These are phyloP conservation scores for Pugionium dolabratum DNA, from an alignment of 345 rosid genomes.

Conservation along the genomic window DNA sequence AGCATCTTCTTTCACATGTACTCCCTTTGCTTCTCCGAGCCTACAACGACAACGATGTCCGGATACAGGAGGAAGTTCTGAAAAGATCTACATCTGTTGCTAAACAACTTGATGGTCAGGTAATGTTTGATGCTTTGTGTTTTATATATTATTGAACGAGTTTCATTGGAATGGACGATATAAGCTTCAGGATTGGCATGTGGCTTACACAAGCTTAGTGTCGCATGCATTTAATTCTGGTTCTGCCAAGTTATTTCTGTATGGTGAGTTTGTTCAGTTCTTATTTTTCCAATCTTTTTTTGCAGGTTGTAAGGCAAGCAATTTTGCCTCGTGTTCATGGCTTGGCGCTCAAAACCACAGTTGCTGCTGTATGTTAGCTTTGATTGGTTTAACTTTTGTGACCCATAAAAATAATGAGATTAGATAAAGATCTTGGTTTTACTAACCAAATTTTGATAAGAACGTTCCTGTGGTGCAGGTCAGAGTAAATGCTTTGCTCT, in stretches of 20 bases:
- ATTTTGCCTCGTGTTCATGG: slow-evolving; percentile 97
- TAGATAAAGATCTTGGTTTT: background rate
- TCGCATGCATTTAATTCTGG: slow-evolving; percentile 14
- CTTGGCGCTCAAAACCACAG: slow-evolving; percentile 91
- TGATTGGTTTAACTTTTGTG: background rate
- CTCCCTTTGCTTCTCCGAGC: slow-evolving; percentile 91
- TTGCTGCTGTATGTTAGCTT: slow-evolving; percentile 79
- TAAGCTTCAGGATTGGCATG: slow-evolving; percentile 19
- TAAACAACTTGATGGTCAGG: slow-evolving; percentile 87
- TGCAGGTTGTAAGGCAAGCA: slow-evolving; percentile 85
- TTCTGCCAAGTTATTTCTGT: slow-evolving; percentile 6
- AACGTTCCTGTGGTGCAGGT: slow-evolving; percentile 52
- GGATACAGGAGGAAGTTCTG: slow-evolving; percentile 90
- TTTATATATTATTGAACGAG: slow-evolving; percentile 8
- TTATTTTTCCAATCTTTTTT: background rate
- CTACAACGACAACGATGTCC: slow-evolving; percentile 92
- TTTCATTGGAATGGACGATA: slow-evolving; percentile 4
- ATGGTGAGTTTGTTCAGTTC: slow-evolving; percentile 1
- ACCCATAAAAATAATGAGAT: no score
- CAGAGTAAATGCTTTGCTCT: slow-evolving; percentile 89
- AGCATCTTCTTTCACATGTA: slow-evolving; percentile 63
- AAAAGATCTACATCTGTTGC: slow-evolving; percentile 69
- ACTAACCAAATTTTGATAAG: background rate
- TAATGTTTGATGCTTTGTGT: slow-evolving; percentile 37
- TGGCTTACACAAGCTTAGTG: slow-evolving; percentile 19